Conservation (phyloP, 2,329 filamentous ascomycete genomes). For the Didymella segeticola region DNA sequence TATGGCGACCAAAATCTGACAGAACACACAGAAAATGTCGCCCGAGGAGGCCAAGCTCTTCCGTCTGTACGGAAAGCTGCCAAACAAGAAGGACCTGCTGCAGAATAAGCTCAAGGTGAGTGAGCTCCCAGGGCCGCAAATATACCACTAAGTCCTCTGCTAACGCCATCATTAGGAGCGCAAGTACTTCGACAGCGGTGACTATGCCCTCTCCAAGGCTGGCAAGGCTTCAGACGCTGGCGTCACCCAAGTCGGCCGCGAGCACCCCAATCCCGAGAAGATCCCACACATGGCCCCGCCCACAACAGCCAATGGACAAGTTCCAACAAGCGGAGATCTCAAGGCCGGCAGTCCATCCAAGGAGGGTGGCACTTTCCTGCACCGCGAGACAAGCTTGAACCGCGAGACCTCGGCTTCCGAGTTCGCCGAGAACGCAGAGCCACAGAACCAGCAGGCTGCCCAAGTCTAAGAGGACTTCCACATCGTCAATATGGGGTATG, state of each 20-base stretch:
- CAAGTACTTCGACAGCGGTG: constrained; percentile 95
- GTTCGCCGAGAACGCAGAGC: constrained; percentile 52
- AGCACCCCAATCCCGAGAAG: constrained; percentile 94
- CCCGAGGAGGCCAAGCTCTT: constrained; percentile 96
- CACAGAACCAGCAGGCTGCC: constrained; percentile 9
- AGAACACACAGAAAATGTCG: constrained; percentile 73
- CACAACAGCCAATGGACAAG: constrained; percentile 50
- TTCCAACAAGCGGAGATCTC: constrained; percentile 40
- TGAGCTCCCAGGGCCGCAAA: constrained; percentile 35
- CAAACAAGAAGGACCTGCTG: constrained; percentile 92
- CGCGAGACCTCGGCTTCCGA: constrained; percentile 78
- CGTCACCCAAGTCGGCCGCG: constrained; percentile 89
- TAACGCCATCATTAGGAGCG: constrained; percentile 67
- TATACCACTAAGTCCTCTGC: background rate
- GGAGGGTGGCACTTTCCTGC: constrained; percentile 80
- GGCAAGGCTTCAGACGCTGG: constrained; percentile 95
- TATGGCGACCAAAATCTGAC: constrained; percentile 25
- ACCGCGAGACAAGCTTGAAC: constrained; percentile 78
- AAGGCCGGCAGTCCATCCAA: constrained; percentile 80
- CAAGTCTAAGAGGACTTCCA: constrained; percentile 4
- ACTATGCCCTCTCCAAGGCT: constrained; percentile 96
- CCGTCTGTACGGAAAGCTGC: constrained; percentile 96
- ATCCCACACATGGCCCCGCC: constrained; percentile 87
- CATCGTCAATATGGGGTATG: background rate
- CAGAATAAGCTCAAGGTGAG: constrained; percentile 93